Evolutionary conservation across 345 rosid species (phyloP).

Genomic region (Gossypium ekmanianum): DNA sequence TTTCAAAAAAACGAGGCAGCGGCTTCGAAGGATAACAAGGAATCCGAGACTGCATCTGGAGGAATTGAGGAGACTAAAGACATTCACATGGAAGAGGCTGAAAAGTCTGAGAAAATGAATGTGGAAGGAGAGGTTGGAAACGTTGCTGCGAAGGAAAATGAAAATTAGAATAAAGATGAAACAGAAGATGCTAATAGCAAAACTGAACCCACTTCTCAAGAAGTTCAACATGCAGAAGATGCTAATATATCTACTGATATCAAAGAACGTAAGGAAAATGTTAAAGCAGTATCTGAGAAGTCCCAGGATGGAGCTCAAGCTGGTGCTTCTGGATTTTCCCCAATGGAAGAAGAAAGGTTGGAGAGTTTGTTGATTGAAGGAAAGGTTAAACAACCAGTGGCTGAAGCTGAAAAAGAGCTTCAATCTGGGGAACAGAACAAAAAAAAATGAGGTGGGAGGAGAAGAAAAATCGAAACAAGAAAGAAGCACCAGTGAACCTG

Average conservation of each 20-base stretch:
- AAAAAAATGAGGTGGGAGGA: slow-evolving; percentile 16
- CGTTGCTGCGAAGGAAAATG: slow-evolving; percentile 27
- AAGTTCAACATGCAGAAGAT: slow-evolving; percentile 23
- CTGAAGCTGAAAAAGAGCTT: not conserved
- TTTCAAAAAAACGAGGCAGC: slow-evolving; percentile 49
- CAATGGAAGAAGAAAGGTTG: not conserved
- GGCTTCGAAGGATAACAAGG: slow-evolving; percentile 49
- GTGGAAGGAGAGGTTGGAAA: slow-evolving; percentile 29
- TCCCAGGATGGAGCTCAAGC: slow-evolving; percentile 11
- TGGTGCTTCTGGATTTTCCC: slow-evolving; percentile 17
- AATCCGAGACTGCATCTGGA: slow-evolving; percentile 32
- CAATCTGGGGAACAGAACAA: not conserved
- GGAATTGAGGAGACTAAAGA: slow-evolving; percentile 36
- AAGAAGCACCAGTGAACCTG: slow-evolving; percentile 4
- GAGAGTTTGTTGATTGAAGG: not conserved
- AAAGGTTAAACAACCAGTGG: slow-evolving; percentile 7
- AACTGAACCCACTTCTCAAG: slow-evolving; percentile 10
- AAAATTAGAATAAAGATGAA: slow-evolving; percentile 21
- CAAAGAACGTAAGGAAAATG: slow-evolving; percentile 21
- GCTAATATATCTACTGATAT: slow-evolving; percentile 20
- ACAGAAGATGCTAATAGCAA: slow-evolving; percentile 19
- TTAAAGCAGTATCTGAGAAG: slow-evolving; percentile 23
- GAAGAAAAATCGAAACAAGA: not conserved
- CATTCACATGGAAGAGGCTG: slow-evolving; percentile 33
- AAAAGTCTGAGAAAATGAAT: slow-evolving; percentile 25